Evolutionary conservation across 345 rosid genomes (phyloP), one percentile per base, ranked within the genome.

Genomic region (Eucalyptus sideroxylon): DNA sequence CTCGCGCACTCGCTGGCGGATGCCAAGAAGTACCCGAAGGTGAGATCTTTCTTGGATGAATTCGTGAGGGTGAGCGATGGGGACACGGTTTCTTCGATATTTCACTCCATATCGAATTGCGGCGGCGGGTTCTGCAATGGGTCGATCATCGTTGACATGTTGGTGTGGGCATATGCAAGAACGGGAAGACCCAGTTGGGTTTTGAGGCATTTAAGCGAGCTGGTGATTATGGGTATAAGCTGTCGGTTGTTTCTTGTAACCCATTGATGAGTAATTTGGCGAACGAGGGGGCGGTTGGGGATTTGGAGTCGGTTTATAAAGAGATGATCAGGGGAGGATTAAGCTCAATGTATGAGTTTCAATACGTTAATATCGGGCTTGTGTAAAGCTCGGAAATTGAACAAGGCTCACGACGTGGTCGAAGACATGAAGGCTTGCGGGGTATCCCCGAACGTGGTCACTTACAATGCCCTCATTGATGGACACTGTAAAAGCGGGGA

Each of bases 171-270:
- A 12, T 95, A 92, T 91, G 96, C 90, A 92, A 90, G 51, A 95
- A 94, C 30, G 60, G 89, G 94, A 95, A 94, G 89, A 50, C 89
- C 42, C 92, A 89, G 47, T 90, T 89, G 88, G 98, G 92, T 19
- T 91, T 95, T 11, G 97, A 96, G 91, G 97, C 97, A 34, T 97
- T 97, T 92, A 94, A 89, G 93, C 94, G 99, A 6, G 93, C 98
- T 45, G 95, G 97, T 47, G 96, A 95, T 90, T 95, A 97, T 82
- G 96, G 95, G 85, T 94, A 90, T 91, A 96, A 93, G 93, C 87
- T 95, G 86, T 97, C 99, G 7, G 89, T 92, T 89, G 59, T 91
- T 24, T 94, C 99, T 7, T 96, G 98, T 91, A 97, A 97, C 92
- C 93, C 95, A n/a, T 90, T 97, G 95, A 90, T 96, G 95, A 92